Evolutionary conservation across 768 basidiomycete species (phyloP), one percentile per base, ranked within the genome.

Genomic region (Pleurotus citrinopileatus): DNA sequence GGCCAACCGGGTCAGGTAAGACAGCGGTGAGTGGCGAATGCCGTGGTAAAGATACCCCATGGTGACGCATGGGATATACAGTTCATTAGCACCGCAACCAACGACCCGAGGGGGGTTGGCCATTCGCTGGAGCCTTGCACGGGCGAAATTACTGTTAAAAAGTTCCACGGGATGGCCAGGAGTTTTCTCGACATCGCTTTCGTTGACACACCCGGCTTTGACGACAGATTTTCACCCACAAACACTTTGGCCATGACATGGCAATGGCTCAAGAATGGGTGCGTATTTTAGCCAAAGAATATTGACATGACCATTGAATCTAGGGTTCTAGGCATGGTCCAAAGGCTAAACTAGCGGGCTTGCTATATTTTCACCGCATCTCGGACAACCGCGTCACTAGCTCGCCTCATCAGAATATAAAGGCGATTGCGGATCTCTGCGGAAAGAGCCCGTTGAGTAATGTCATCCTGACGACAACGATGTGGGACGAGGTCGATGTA

Each of bases 141-240:
- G 0, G 67, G 63, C 40, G 67, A 67, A 12, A 74, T 84, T 1
- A 69, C 74, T 48, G 65, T 72, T 3, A 68, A 77, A 0, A 57
- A 69, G 6, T 65, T 75, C 0, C 80, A 82, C 58, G 57, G 64
- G 19, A 60, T 80, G 8, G 72, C 76, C 32, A 76, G 73, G 3
- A 65, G 63, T 8, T 60, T 53, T 8, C 67, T 28, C 20, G 50
- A 55, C 2, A 63, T 83, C 29, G 73, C 67, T 1, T 60, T 84
- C 19, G 74, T 84, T 40, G 82, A 84, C 57, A 84, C 82, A 0
- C 82, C 82, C 0, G 82, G 82, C 3, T 83, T 82, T 53, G 82
- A 81, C 55, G 80, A 82, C 58, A 13, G 29, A 6, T 32, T 32
- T 32, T 32, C 38, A 76, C 79, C 4, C 67, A 63, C 4, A 68